Evolutionary conservation across 2,329 filamentous ascomycete species (phyloP).

Genomic region (Mariannaea sp.): DNA sequence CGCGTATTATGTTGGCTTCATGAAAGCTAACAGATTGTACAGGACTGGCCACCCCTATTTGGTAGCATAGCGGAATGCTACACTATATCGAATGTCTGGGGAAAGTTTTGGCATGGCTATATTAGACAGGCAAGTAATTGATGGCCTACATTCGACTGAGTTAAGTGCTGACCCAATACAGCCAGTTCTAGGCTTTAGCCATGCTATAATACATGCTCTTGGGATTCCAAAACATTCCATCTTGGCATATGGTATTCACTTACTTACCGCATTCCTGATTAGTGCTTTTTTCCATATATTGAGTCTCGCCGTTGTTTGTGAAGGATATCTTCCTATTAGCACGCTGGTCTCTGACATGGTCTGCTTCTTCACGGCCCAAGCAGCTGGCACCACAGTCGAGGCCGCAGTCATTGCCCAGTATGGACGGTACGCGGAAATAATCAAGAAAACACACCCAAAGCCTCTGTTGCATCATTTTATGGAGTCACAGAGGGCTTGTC

Average conservation of each 20-base stretch:
- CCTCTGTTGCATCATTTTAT: neutral
- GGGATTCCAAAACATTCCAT: slow-evolving; percentile 2
- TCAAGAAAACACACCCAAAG: too few relatives aligned
- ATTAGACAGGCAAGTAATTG: slow-evolving; percentile 13
- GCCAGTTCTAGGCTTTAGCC: slow-evolving; percentile 16
- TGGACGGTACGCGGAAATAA: neutral
- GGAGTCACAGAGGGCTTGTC: neutral
- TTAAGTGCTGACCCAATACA: neutral
- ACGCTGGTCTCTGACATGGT: slow-evolving; percentile 5
- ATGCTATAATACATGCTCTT: neutral
- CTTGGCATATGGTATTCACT: slow-evolving; percentile 13
- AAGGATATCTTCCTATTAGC: neutral
- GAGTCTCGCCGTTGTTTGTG: slow-evolving; percentile 15
- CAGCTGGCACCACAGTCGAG: slow-evolving; percentile 7
- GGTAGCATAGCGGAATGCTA: slow-evolving; percentile 13
- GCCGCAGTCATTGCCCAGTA: neutral
- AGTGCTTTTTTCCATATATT: slow-evolving; percentile 22
- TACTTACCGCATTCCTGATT: slow-evolving; percentile 17
- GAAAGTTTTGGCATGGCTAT: slow-evolving; percentile 26
- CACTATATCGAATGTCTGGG: slow-evolving; percentile 23
- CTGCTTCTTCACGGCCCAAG: slow-evolving; percentile 17
- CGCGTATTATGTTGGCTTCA: too few relatives aligned
- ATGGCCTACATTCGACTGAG: neutral
- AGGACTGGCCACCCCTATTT: slow-evolving; percentile 25
- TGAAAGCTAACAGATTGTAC: neutral